Conservation (phyloP, 331 rosid genomes). For the Phaseolus coccineus region DNA sequence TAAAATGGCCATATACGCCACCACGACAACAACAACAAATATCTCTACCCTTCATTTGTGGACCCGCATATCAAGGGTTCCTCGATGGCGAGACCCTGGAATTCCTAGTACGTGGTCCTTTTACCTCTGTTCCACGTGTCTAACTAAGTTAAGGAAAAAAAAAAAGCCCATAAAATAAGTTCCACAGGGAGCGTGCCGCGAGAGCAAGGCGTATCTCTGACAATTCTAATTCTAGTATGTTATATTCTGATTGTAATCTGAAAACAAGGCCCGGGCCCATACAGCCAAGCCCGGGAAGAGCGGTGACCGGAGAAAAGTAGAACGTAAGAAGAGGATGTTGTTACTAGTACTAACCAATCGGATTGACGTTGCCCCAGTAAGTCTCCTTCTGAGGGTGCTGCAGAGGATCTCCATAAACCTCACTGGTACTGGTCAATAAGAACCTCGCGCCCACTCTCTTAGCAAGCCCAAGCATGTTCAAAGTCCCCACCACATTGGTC, state of each 20-base stretch:
- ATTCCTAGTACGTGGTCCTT: conserved; percentile 26
- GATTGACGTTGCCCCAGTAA: conserved; percentile 98
- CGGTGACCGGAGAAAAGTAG: neutral
- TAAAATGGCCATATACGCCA: neutral
- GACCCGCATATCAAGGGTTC: conserved; percentile 58
- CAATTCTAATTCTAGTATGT: neutral
- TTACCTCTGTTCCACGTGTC: conserved; percentile 37
- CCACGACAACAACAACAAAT: neutral
- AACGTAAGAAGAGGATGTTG: too few relatives aligned
- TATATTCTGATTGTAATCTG: neutral
- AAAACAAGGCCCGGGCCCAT: neutral
- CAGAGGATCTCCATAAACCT: conserved; percentile 96
- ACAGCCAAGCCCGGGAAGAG: neutral
- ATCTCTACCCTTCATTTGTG: conserved; percentile 39
- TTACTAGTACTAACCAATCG: conserved; percentile 64
- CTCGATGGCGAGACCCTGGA: conserved; percentile 36
- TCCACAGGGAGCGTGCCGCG: neutral
- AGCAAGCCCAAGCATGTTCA: conserved; percentile 92
- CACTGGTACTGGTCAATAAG: conserved; percentile 89
- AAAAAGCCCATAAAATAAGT: neutral
- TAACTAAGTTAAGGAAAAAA: neutral
- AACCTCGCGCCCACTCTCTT: conserved; percentile 90
- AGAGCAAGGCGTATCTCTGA: neutral
- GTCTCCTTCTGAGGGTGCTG: conserved; percentile 97
- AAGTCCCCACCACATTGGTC: conserved; percentile 94